phyloP scores from a whole-genome alignment of 805 yeast genomes.

The Scheffersomyces lignosus region DNA sequence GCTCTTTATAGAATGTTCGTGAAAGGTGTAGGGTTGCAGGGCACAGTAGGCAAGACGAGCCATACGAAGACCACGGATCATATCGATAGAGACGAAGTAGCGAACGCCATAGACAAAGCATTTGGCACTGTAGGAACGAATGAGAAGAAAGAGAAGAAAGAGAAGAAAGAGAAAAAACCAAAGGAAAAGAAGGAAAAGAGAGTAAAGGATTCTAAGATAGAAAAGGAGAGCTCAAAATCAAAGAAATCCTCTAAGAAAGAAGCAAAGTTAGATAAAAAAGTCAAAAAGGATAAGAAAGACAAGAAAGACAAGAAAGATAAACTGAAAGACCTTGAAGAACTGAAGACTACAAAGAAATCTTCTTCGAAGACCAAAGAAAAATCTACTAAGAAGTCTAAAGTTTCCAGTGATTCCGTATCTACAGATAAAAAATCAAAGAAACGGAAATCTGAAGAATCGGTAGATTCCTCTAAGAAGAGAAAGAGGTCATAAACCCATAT shows the following conservation, averaged over 20 bases:
- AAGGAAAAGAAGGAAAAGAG: conserved; percentile 8
- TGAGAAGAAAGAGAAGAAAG: conserved; percentile 30
- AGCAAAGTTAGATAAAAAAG: conserved; percentile 23
- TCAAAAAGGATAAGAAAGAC: conserved; percentile 21
- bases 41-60: conserved; percentile 57
- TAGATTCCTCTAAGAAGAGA: no score
- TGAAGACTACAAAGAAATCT: no score
- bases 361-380: no score
- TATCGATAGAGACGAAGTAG: conserved; percentile 19
- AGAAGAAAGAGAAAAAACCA: conserved; percentile 17
- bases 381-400: no score
- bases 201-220: conserved; percentile 29
- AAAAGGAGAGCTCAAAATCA: no score
- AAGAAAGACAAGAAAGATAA: conserved; percentile 18
- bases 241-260: conserved; percentile 30
- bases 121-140: conserved; percentile 25
- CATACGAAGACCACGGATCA: conserved; percentile 14
- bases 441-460: no score
- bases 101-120: conserved; percentile 11
- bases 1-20: conserved; percentile 87
- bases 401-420: no score
- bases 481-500: no score
- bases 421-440: no score
- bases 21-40: conserved; percentile 79
- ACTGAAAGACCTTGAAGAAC: no score